Evolutionary conservation across 2,329 filamentous ascomycete species (phyloP).

Genomic region (Penicillium sclerotiorum): DNA sequence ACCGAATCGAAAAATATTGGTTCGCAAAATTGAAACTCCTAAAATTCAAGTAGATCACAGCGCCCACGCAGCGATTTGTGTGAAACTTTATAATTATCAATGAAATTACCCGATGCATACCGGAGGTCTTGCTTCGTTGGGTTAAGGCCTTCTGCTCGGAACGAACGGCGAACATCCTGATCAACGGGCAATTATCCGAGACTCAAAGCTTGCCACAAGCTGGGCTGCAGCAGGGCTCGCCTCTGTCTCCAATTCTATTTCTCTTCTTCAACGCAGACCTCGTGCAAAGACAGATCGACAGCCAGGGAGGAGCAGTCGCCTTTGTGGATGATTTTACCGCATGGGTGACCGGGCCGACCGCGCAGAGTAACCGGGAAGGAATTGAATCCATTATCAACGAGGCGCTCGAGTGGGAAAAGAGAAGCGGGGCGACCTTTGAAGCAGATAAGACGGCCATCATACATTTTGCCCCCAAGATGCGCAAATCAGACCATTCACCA

Average conservation of each 20-base stretch:
- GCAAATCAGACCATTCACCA: constrained; percentile 20
- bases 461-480: constrained; percentile 33
- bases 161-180: constrained; percentile 23
- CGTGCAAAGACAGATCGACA: constrained; percentile 34
- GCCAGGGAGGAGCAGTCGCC: constrained; percentile 22
- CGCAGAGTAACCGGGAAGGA: too few relatives aligned
- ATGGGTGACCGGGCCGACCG: too few relatives aligned
- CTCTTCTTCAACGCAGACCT: constrained; percentile 45
- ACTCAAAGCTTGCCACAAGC: constrained; percentile 16
- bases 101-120: constrained; percentile 30
- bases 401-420: constrained; percentile 32
- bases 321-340: neutral
- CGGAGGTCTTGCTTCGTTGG: constrained; percentile 22
- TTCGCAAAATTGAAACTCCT: neutral
- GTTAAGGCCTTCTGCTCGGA: constrained; percentile 30
- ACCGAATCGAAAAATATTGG: neutral
- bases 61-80: too few relatives aligned
- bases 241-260: constrained; percentile 41
- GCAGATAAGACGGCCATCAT: constrained; percentile 39
- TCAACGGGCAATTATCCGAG: constrained; percentile 20
- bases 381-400: too few relatives aligned
- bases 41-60: neutral
- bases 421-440: constrained; percentile 37
- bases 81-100: too few relatives aligned
- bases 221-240: constrained; percentile 29